phyloP scores from a whole-genome alignment of 768 basidiomycete genomes.

The Cantharellus anzutake region DNA sequence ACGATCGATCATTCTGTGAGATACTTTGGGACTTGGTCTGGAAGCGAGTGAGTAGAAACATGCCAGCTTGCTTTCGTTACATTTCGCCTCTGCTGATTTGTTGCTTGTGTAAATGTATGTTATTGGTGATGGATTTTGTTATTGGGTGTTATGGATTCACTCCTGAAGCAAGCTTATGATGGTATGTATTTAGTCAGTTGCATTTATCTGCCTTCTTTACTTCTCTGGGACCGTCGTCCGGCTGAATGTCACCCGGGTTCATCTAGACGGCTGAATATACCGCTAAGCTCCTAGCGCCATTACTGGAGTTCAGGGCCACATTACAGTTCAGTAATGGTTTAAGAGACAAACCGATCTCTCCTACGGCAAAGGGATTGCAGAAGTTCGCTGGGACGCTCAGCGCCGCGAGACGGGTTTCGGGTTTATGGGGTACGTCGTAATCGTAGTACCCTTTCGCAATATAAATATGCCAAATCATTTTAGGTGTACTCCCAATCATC shows the following conservation, averaged over 20 bases:
- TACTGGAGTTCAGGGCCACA: slow-evolving; percentile 46
- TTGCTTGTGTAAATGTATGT: neutral
- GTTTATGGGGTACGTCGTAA: slow-evolving; percentile 46
- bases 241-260: neutral
- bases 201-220: neutral
- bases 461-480: neutral
- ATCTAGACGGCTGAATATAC: slow-evolving; percentile 52
- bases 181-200: neutral
- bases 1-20: slow-evolving; percentile 53
- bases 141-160: neutral
- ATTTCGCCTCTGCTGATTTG: too few relatives aligned
- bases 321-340: slow-evolving; percentile 47
- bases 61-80: neutral
- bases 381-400: slow-evolving; percentile 38
- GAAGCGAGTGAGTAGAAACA: slow-evolving; percentile 50
- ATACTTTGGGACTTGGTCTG: slow-evolving; percentile 68
- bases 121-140: neutral
- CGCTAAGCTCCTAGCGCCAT: slow-evolving; percentile 47
- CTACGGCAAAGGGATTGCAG: slow-evolving; percentile 25
- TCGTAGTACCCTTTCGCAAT: neutral
- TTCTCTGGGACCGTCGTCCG: neutral
- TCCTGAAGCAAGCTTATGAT: neutral
- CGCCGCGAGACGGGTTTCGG: slow-evolving; percentile 55
- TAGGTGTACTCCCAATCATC: slow-evolving; percentile 7
- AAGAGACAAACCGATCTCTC: slow-evolving; percentile 17